These are phyloP conservation scores for Erysimum pusillum DNA, from an alignment of 441 rosid species.

Conservation along the genomic window DNA sequence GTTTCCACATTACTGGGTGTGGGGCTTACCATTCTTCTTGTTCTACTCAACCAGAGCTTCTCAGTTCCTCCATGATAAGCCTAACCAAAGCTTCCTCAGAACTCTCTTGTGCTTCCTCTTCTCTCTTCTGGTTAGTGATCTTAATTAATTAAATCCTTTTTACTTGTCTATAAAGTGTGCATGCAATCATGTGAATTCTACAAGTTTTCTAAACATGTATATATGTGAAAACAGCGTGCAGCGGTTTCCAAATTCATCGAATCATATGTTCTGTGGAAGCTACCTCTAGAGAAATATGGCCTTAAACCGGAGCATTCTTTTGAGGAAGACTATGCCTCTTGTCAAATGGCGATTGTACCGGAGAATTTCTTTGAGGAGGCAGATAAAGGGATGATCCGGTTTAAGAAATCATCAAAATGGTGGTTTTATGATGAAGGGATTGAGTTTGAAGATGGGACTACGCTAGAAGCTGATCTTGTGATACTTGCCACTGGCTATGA, in stretches of 20 bases:
- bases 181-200: constrained; percentile 57
- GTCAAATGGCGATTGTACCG: constrained; percentile 92
- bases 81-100: constrained; percentile 65
- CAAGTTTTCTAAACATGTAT: constrained; percentile 41
- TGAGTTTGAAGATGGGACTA: constrained; percentile 70
- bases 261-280: constrained; percentile 80
- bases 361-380: constrained; percentile 82
- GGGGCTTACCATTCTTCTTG: constrained; percentile 90
- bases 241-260: constrained; percentile 80
- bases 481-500: constrained; percentile 87
- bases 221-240: constrained; percentile 59
- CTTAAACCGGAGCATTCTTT: constrained; percentile 87
- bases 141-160: not conserved
- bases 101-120: constrained; percentile 63
- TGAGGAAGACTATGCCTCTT: constrained; percentile 86
- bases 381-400: constrained; percentile 77
- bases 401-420: constrained; percentile 78
- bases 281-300: constrained; percentile 78
- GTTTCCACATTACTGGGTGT: constrained; percentile 82
- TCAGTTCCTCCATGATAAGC: constrained; percentile 79
- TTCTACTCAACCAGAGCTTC: constrained; percentile 91
- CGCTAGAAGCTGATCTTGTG: constrained; percentile 82
- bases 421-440: constrained; percentile 74
- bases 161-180: not conserved
- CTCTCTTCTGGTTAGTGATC: constrained; percentile 69